Evolutionary conservation across 805 yeast genomes (phyloP), one percentile per base, ranked within the genome.

Genomic region (Ogataea minuta): DNA sequence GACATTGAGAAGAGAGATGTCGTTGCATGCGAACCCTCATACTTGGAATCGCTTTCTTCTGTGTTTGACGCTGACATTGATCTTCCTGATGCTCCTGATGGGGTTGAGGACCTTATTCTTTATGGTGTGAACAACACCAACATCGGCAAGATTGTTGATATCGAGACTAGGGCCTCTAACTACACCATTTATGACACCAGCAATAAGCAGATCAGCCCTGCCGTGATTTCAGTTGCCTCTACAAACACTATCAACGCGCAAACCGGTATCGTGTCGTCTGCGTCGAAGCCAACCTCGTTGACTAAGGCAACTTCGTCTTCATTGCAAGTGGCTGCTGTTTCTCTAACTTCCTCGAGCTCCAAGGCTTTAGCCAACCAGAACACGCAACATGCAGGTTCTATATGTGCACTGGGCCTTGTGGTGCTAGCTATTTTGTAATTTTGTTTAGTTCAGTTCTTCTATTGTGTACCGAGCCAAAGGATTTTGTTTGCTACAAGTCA

Each of bases 21-120:
- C 6, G 53, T 61, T 21, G 57, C 50, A n/a, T 76, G 82, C 63
- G 65, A 71, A 40, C 46, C 68, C 9, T 49, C 54, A 7, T 45
- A 44, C 2, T 67, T 76, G 40, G 57, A 62, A 4, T 48, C 54
- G 2, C 54, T 62, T 13, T 69, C 68, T 43, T 45, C 69, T 9
- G 57, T 54, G 2, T 75, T 76, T 50, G 72, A 72, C 41, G 70
- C 71, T 12, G 63, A 68, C 43, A 76, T 76, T 48, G 59, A 66
- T 10, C 52, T 76, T n/a, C 80, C 80, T 31, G 59, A 57, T 9
- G 72, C 66, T 40, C 76, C 79, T 36, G 62, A 57, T 29, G 76
- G 67, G 14, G 64, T 71, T 40, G 49, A 65, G 8, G 53, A 55
- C 5, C 46, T 75, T 57, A 76, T 76, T 47, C 52, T 65, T 43